A percentile compares a stretch with the other conserved stretches of the same genome.
These are phyloP conservation scores for Corylus avellana DNA, from an alignment of 306 rosid species.

Conservation along the genomic window DNA sequence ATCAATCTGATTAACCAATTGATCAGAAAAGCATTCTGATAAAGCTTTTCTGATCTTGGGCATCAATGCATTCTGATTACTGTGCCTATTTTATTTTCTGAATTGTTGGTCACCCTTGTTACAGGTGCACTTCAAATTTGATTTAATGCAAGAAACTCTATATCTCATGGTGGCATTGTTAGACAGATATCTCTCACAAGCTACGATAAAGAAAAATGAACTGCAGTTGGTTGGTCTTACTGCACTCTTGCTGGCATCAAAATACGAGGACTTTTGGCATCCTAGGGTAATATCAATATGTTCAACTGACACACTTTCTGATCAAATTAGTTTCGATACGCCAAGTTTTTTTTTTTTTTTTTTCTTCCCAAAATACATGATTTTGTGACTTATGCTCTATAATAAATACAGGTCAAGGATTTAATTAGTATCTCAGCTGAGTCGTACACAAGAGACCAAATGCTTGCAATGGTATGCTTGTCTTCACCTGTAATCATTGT, in stretches of 20 bases:
- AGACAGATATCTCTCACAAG: slow-evolving; percentile 82
- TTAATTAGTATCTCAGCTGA: slow-evolving; percentile 82
- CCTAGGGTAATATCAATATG: slow-evolving; percentile 57
- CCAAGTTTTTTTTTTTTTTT: not conserved
- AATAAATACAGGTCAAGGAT: slow-evolving; percentile 63
- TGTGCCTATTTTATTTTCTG: slow-evolving; percentile 23
- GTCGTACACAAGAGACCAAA: slow-evolving; percentile 77
- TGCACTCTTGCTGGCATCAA: slow-evolving; percentile 85
- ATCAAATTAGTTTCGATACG: slow-evolving; percentile 4
- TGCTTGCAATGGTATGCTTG: slow-evolving; percentile 73
- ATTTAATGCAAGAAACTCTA: slow-evolving; percentile 89
- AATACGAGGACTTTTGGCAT: slow-evolving; percentile 95
- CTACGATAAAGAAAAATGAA: slow-evolving; percentile 57
- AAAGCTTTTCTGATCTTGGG: not conserved
- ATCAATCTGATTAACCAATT: not conserved
- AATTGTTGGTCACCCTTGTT: slow-evolving; percentile 29
- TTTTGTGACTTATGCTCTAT: slow-evolving; percentile 23
- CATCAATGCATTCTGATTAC: slow-evolving; percentile 11
- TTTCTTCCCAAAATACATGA: not conserved
- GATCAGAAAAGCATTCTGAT: slow-evolving; percentile 8
- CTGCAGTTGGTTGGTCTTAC: slow-evolving; percentile 93
- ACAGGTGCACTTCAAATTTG: slow-evolving; percentile 85
- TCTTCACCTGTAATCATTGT: not conserved
- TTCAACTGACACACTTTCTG: slow-evolving; percentile 1
- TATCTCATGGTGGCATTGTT: slow-evolving; percentile 69